Evolutionary conservation across 129 eudicot genomes (phyloP).

Genomic region (Chrysanthemum seticuspe): DNA sequence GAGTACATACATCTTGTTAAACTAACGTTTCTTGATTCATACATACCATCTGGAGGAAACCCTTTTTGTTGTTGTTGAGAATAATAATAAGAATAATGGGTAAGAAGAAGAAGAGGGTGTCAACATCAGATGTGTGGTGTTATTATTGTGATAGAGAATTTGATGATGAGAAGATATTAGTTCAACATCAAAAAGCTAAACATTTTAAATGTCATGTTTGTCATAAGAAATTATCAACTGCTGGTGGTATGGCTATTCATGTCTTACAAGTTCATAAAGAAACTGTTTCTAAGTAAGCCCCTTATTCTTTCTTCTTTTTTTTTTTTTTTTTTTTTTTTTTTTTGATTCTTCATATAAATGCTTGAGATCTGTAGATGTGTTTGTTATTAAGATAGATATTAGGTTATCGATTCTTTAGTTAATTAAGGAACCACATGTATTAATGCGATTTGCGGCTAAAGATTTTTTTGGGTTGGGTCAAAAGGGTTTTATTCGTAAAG

Average conservation of each 20-base stretch:
- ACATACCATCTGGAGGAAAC: too few relatives aligned
- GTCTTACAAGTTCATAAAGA: slow-evolving; percentile 98
- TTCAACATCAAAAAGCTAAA: slow-evolving; percentile 95
- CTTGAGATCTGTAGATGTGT: too few relatives aligned
- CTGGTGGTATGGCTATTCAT: slow-evolving; percentile 97
- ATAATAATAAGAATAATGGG: slow-evolving; percentile 63
- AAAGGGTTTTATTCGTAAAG: too few relatives aligned
- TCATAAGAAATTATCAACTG: slow-evolving; percentile 96
- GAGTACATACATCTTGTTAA: too few relatives aligned
- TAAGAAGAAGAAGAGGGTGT: slow-evolving; percentile 86
- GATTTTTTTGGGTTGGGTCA: too few relatives aligned
- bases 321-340: background rate
- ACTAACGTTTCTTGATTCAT: too few relatives aligned
- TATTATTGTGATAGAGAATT: slow-evolving; percentile 95
- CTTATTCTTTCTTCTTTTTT: background rate
- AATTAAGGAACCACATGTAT: too few relatives aligned
- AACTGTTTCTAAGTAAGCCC: slow-evolving; percentile 72
- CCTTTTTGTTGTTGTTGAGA: too few relatives aligned
- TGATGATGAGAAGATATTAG: slow-evolving; percentile 94
- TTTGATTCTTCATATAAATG: too few relatives aligned
- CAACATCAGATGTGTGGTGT: slow-evolving; percentile 71
- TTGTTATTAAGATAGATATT: too few relatives aligned
- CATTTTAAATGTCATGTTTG: slow-evolving; percentile 97
- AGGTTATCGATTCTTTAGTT: too few relatives aligned
- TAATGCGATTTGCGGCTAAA: too few relatives aligned